Percentiles rank a stretch among this genome's conserved stretches.
Evolutionary conservation across 305 asterid genomes (phyloP).

Genomic region (Solanum chacoense): DNA sequence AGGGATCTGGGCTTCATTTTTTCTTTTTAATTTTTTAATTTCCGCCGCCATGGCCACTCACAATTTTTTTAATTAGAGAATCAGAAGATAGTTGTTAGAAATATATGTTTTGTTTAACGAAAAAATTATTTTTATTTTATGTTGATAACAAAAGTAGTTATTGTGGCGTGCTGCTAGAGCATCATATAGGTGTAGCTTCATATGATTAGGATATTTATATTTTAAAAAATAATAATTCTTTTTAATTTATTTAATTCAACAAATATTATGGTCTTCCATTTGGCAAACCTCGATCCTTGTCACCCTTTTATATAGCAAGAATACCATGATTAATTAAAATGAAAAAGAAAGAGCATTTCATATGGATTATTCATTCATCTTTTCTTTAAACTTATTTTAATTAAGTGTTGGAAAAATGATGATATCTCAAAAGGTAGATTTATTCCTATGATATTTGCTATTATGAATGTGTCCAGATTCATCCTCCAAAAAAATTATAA

Average conservation of each 20-base stretch:
- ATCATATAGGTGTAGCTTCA: not conserved
- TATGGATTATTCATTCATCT: not conserved
- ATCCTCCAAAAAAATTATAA: not conserved
- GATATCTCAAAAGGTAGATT: not conserved
- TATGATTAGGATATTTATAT: not conserved
- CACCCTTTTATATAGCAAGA: not conserved
- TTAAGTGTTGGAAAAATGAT: not conserved
- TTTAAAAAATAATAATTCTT: not conserved
- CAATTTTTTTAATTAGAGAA: not conserved
- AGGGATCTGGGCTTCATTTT: not conserved
- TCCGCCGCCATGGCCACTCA: not conserved
- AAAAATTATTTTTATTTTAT: not conserved
- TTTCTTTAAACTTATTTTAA: not conserved
- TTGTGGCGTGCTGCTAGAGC: not conserved
- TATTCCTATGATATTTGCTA: not conserved
- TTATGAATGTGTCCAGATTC: not conserved
- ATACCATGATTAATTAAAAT: not conserved
- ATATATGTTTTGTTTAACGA: not conserved
- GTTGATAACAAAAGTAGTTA: not conserved
- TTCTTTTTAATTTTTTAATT: not conserved
- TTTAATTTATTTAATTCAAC: not conserved
- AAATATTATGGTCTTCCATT: not conserved
- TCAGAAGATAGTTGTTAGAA: not conserved
- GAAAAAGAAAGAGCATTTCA: not conserved
- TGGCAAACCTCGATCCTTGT: not conserved